Evolutionary conservation across 768 basidiomycete species (phyloP).

Genomic region (Lenzites betulinus): DNA sequence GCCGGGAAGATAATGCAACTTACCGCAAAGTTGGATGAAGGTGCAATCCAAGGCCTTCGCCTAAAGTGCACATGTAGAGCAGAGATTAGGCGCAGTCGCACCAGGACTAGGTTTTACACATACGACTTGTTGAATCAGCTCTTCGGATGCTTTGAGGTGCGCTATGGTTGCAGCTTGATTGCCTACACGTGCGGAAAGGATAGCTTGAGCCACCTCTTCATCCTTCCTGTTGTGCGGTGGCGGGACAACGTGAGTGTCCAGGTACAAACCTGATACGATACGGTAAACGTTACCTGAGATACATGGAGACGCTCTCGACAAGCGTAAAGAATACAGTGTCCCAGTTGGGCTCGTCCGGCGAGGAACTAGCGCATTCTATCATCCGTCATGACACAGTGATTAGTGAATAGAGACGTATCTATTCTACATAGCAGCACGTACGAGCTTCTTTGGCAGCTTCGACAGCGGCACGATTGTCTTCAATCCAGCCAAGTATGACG

Average conservation of each 20-base stretch:
- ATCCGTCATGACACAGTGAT: no score
- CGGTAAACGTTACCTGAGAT: constrained; percentile 7
- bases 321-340: constrained; percentile 1
- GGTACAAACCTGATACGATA: not conserved
- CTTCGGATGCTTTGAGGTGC: not conserved
- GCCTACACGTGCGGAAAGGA: constrained; percentile 1
- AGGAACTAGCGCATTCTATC: not conserved
- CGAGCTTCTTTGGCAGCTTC: not conserved
- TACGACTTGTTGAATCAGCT: constrained; percentile 2
- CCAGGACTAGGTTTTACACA: not conserved
- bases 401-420: no score
- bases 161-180: not conserved
- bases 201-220: not conserved
- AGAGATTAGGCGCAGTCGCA: not conserved
- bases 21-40: constrained; percentile 15
- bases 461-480: not conserved
- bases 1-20: not conserved
- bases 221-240: not conserved
- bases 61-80: not conserved
- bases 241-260: no score
- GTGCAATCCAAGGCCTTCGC: constrained; percentile 11
- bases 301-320: constrained; percentile 5
- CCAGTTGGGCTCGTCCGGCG: constrained; percentile 1
- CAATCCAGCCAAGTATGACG: not conserved
- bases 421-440: not conserved